phyloP scores from a whole-genome alignment of 345 rosid genomes.

The Anacardium occidentale region DNA sequence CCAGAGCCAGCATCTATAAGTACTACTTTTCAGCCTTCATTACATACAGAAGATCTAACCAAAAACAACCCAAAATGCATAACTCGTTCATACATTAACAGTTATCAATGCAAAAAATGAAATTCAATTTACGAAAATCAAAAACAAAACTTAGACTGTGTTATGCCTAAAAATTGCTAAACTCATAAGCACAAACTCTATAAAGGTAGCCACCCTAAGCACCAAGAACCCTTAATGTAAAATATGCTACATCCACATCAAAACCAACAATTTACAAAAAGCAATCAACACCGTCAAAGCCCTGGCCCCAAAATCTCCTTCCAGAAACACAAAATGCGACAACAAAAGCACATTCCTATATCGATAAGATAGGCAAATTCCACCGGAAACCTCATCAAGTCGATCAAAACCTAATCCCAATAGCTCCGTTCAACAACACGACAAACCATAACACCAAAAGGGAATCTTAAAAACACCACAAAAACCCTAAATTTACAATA shows the following conservation, averaged over 20 bases:
- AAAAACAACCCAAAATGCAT: neutral
- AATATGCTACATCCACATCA: neutral
- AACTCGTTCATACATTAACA: neutral
- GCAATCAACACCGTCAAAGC: neutral
- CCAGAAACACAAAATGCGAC: neutral
- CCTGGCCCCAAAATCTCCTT: neutral
- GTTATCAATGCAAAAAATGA: neutral
- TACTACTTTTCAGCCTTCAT: neutral
- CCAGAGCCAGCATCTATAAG: neutral
- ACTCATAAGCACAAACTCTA: neutral
- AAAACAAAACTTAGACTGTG: neutral
- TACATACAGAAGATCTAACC: neutral
- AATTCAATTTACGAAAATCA: neutral
- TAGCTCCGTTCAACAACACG: neutral
- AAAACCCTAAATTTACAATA: slow-evolving; percentile 27
- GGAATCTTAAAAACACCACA: neutral
- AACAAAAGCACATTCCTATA: neutral
- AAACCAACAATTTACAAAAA: neutral
- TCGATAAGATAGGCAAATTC: neutral
- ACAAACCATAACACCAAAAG: slow-evolving; percentile 6
- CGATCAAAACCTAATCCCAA: neutral
- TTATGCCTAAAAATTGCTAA: neutral
- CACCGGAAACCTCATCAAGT: neutral
- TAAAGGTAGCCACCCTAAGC: neutral
- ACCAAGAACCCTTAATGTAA: neutral